phyloP scores from a whole-genome alignment of 2,329 filamentous ascomycete genomes.

The Orbilia brochopaga region DNA sequence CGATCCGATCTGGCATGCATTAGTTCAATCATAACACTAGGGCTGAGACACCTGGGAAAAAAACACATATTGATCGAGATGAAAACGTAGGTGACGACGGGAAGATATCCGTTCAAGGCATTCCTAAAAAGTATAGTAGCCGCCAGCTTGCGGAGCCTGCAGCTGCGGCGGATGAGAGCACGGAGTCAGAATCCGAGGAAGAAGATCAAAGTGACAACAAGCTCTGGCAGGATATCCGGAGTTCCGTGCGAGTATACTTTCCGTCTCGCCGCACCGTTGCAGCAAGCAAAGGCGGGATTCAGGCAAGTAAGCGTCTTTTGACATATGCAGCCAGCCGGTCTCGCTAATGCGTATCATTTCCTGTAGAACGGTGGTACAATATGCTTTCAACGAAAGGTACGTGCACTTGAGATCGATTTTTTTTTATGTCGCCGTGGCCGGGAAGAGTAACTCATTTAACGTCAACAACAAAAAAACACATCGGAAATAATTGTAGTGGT shows the following conservation, averaged over 20 bases:
- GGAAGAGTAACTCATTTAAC: constrained; percentile 29
- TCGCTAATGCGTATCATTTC: constrained; percentile 55
- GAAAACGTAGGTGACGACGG: constrained; percentile 37
- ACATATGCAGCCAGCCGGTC: constrained; percentile 45
- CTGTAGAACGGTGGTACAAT: constrained; percentile 77
- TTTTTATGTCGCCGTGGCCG: constrained; percentile 9
- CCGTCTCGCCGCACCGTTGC: constrained; percentile 74
- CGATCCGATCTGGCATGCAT: constrained; percentile 21
- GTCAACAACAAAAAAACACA: constrained; percentile 18
- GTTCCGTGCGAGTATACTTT: constrained; percentile 77
- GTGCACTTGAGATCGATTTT: constrained; percentile 13
- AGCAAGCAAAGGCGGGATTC: constrained; percentile 68
- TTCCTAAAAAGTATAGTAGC: constrained; percentile 42
- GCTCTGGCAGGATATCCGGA: constrained; percentile 56
- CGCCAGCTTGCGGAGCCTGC: constrained; percentile 57
- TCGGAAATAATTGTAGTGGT: constrained; percentile 66
- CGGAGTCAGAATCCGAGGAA: constrained; percentile 38
- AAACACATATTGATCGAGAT: constrained; percentile 11
- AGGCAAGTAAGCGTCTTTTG: constrained; percentile 60
- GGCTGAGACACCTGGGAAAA: constrained; percentile 26
- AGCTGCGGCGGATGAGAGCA: constrained; percentile 62
- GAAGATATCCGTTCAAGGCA: constrained; percentile 35
- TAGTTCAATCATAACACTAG: constrained; percentile 19
- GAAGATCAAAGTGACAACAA: constrained; percentile 51
- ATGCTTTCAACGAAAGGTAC: constrained; percentile 65